A percentile compares a stretch with the other conserved stretches of the same genome.
These are phyloP conservation scores for Lobosporangium transversale DNA, from an alignment of 192 early-diverging fungal species.

Conservation along the genomic window DNA sequence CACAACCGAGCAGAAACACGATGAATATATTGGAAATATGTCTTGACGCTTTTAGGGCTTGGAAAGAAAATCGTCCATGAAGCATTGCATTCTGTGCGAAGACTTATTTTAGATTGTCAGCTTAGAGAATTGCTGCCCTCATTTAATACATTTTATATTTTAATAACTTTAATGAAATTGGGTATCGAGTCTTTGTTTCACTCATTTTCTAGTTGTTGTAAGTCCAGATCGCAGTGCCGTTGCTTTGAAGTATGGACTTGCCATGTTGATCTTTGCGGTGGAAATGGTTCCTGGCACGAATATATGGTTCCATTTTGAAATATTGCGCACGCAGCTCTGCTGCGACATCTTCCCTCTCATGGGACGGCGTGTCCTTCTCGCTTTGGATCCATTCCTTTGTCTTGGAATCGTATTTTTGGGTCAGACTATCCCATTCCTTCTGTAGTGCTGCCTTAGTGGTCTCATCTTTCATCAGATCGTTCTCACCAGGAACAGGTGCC, in stretches of 20 bases:
- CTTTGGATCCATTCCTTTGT: conserved; percentile 24
- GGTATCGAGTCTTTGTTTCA: too few species aligned
- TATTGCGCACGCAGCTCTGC: conserved; percentile 25
- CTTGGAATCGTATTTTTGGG: background rate
- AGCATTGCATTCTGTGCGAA: too few species aligned
- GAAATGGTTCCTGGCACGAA: conserved; percentile 47
- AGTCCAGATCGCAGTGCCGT: conserved; percentile 29
- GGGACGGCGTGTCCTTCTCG: background rate
- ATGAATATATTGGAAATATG: too few species aligned
- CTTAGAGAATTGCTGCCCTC: too few species aligned
- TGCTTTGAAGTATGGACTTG: conserved; percentile 20
- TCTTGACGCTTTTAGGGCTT: too few species aligned
- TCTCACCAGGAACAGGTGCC: conserved; percentile 37
- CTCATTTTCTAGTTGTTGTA: conserved; percentile 48
- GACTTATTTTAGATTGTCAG: too few species aligned
- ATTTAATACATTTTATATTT: too few species aligned
- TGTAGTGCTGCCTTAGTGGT: conserved; percentile 17
- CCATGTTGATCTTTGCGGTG: conserved; percentile 29
- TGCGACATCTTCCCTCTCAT: background rate
- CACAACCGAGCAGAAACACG: too few species aligned
- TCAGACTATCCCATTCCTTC: conserved; percentile 31
- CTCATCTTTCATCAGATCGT: conserved; percentile 57
- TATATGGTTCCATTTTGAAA: conserved; percentile 30
- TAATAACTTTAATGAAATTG: too few species aligned
- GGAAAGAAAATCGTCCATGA: too few species aligned